Evolutionary conservation across 495 filamentous ascomycete species (phyloP).

Genomic region (Trichoderma reesei): DNA sequence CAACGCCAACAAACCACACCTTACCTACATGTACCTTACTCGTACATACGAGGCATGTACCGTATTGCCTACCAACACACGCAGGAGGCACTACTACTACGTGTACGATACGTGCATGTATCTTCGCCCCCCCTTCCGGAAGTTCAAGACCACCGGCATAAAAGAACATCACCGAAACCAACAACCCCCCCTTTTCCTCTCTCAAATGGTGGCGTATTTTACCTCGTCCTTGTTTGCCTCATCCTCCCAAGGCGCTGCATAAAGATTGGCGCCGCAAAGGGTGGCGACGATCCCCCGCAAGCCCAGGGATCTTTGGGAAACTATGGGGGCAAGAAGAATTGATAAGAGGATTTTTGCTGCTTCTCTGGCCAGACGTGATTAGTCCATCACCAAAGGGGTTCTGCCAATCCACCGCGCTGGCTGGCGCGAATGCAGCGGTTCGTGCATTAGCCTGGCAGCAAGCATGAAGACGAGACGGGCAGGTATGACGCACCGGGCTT

Average conservation of each 20-base stretch:
- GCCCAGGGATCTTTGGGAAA: too few relatives aligned
- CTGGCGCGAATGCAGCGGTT: background rate
- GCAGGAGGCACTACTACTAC: too few relatives aligned
- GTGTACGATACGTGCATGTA: too few relatives aligned
- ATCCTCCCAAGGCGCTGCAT: background rate
- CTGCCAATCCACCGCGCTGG: background rate
- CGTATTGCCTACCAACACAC: too few relatives aligned
- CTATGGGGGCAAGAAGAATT: conserved; percentile 1
- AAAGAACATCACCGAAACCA: background rate
- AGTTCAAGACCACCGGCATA: too few relatives aligned
- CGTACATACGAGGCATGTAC: too few relatives aligned
- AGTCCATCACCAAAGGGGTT: background rate
- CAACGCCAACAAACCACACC: too few relatives aligned
- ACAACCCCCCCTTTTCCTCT: background rate
- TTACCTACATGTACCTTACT: too few relatives aligned
- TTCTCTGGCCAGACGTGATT: background rate
- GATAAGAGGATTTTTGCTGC: background rate
- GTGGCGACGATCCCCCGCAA: conserved; percentile 4
- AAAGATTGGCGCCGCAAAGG: too few relatives aligned
- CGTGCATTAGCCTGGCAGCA: conserved; percentile 1
- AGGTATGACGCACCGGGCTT: conserved; percentile 5
- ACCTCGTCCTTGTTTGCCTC: background rate
- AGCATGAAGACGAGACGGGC: conserved; percentile 7
- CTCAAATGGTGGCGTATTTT: background rate
- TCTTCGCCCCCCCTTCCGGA: too few relatives aligned